A percentile compares a stretch with the other conserved stretches of the same genome.
These are phyloP conservation scores for Melampsora larici-populina DNA, from an alignment of 1,284 basidiomycete genomes.

Conservation along the genomic window DNA sequence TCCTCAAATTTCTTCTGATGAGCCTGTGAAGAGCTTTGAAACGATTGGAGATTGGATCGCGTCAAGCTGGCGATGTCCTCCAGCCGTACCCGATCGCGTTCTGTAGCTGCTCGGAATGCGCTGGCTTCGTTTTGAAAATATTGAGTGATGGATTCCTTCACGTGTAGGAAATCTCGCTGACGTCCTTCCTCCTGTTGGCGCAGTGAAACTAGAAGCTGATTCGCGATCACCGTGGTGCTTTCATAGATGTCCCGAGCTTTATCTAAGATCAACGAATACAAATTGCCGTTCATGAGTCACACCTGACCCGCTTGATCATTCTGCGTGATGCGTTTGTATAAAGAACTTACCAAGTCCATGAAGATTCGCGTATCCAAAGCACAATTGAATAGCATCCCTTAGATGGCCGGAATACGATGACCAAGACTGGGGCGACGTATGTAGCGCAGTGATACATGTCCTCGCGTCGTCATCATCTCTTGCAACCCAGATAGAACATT, in stretches of 20 bases:
- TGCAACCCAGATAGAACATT: slow-evolving; percentile 26
- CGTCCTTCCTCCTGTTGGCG: background rate
- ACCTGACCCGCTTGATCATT: background rate
- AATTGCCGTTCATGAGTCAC: background rate
- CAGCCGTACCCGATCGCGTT: too few relatives aligned
- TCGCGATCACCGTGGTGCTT: background rate
- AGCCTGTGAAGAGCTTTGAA: too few relatives aligned
- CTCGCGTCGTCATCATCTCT: background rate
- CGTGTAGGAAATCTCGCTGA: too few relatives aligned
- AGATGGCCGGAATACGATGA: slow-evolving; percentile 36
- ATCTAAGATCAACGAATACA: background rate
- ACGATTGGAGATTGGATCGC: too few relatives aligned
- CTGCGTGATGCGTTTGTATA: background rate
- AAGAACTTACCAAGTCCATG: slow-evolving; percentile 23
- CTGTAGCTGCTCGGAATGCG: too few relatives aligned
- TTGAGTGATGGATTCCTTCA: too few relatives aligned
- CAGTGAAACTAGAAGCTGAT: background rate
- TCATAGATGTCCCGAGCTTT: background rate
- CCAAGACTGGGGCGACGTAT: slow-evolving; percentile 40
- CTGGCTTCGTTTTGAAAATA: too few relatives aligned
- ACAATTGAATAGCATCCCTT: slow-evolving; percentile 32
- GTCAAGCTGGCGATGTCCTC: too few relatives aligned
- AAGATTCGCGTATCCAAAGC: slow-evolving; percentile 27
- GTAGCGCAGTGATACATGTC: slow-evolving; percentile 33
- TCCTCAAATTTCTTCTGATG: too few relatives aligned